These are phyloP conservation scores for Amanita inopinata DNA, from an alignment of 768 basidiomycete species.

Conservation along the genomic window DNA sequence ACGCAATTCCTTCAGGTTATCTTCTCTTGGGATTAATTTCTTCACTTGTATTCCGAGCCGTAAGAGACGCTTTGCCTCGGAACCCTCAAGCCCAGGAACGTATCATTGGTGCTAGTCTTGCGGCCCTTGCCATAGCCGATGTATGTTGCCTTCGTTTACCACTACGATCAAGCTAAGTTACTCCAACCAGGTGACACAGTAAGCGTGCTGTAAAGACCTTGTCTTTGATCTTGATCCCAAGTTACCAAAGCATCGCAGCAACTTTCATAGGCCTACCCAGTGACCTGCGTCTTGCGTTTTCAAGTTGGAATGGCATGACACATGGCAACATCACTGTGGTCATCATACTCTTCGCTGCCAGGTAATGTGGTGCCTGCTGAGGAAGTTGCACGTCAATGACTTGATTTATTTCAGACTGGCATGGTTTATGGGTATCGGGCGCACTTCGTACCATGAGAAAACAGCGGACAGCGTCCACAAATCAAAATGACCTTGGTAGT, in stretches of 20 bases:
- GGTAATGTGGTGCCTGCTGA: constrained; percentile 29
- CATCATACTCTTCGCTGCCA: constrained; percentile 38
- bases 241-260: constrained; percentile 43
- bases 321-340: constrained; percentile 70
- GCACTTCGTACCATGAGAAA: constrained; percentile 36
- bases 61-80: constrained; percentile 46
- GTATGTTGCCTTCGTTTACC: constrained; percentile 27
- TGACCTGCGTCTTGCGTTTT: constrained; percentile 38
- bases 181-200: constrained; percentile 43
- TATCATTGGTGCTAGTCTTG: constrained; percentile 52
- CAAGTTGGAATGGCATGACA: constrained; percentile 59
- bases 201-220: constrained; percentile 14
- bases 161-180: not conserved
- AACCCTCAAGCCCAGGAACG: constrained; percentile 58
- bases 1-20: constrained; percentile 35
- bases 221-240: not conserved
- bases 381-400: constrained; percentile 1
- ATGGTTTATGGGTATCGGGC: constrained; percentile 45
- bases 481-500: not conserved
- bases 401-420: constrained; percentile 27
- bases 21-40: constrained; percentile 55
- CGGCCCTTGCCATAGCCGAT: constrained; percentile 60
- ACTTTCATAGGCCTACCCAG: constrained; percentile 51
- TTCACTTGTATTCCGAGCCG: constrained; percentile 56
- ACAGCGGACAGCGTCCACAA: constrained; percentile 15